phyloP scores from a whole-genome alignment of 352 stramenopile species.

The Globisporangium apiculatum region DNA sequence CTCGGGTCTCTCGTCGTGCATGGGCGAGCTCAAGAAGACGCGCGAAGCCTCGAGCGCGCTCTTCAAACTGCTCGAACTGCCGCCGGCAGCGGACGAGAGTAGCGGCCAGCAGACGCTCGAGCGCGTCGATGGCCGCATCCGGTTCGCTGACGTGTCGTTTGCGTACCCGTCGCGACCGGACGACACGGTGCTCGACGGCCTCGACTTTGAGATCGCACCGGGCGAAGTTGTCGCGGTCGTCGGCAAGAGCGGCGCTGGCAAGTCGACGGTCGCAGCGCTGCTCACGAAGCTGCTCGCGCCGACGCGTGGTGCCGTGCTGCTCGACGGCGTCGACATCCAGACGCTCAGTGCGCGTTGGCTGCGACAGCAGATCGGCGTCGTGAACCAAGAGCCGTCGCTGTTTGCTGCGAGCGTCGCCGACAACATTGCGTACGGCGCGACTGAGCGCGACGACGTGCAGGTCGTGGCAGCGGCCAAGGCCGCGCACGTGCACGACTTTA shows the following conservation, averaged over 20 bases:
- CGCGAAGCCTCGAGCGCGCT: slow-evolving; percentile 69
- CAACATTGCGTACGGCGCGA: slow-evolving; percentile 82
- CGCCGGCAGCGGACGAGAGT: slow-evolving; percentile 8
- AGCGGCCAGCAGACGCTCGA: slow-evolving; percentile 20
- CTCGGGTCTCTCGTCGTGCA: slow-evolving; percentile 78
- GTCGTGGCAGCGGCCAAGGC: slow-evolving; percentile 57
- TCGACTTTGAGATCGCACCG: slow-evolving; percentile 65
- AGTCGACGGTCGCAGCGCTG: slow-evolving; percentile 75
- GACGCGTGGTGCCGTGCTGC: slow-evolving; percentile 42
- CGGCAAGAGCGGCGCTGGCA: slow-evolving; percentile 79
- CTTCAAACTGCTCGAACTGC: slow-evolving; percentile 55
- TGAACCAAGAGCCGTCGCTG: slow-evolving; percentile 81
- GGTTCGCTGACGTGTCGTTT: slow-evolving; percentile 80
- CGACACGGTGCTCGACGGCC: slow-evolving; percentile 46
- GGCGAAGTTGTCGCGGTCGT: slow-evolving; percentile 83
- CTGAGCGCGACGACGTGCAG: slow-evolving; percentile 43
- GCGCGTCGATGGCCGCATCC: slow-evolving; percentile 51
- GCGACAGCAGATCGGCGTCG: slow-evolving; percentile 82
- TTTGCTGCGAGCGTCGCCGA: slow-evolving; percentile 77
- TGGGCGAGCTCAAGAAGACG: slow-evolving; percentile 70
- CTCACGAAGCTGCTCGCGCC: slow-evolving; percentile 75
- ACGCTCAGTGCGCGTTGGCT: slow-evolving; percentile 64
- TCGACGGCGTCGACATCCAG: slow-evolving; percentile 69
- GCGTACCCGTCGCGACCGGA: slow-evolving; percentile 77
- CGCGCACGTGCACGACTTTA: slow-evolving; percentile 76